These are phyloP conservation scores for Aphelidium insulamus DNA, from an alignment of 371 early-diverging fungal genomes.

Conservation along the genomic window DNA sequence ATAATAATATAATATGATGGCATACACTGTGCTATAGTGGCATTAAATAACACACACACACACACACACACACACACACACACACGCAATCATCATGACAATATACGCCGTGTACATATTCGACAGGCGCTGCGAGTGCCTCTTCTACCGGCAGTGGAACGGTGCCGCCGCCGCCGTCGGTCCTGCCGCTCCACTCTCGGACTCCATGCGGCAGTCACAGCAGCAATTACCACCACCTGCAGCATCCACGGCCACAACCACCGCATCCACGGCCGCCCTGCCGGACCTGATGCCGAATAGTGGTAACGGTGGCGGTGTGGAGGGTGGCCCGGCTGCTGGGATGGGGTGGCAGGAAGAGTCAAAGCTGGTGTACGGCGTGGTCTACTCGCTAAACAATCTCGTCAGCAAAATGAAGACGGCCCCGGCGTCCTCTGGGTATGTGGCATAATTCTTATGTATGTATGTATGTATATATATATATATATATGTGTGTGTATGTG, in stretches of 20 bases:
- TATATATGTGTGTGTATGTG: not conserved
- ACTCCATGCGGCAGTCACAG: too few species aligned
- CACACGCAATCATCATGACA: slow-evolving; percentile 14
- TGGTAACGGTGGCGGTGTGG: not conserved
- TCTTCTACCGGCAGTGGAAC: slow-evolving; percentile 59
- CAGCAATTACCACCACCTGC: too few species aligned
- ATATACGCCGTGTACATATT: slow-evolving; percentile 75
- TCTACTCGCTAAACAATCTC: slow-evolving; percentile 65
- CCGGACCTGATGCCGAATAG: too few species aligned
- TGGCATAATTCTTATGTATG: too few species aligned
- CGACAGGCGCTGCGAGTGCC: slow-evolving; percentile 75
- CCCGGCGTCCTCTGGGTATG: too few species aligned
- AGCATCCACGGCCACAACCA: too few species aligned
- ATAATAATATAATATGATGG: too few species aligned
- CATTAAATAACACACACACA: too few species aligned
- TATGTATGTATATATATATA: too few species aligned
- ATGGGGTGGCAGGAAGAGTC: slow-evolving; percentile 51
- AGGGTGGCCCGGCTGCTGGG: not conserved
- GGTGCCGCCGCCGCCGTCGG: slow-evolving; percentile 14
- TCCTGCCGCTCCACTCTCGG: slow-evolving; percentile 6
- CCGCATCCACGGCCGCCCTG: too few species aligned
- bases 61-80: too few species aligned
- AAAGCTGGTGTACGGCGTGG: slow-evolving; percentile 80
- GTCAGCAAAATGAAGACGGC: slow-evolving; percentile 57
- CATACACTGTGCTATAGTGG: too few species aligned